A percentile compares a stretch with the other conserved stretches of the same genome.
These are phyloP conservation scores for California macrophylla DNA, from an alignment of 441 rosid species.

Conservation along the genomic window DNA sequence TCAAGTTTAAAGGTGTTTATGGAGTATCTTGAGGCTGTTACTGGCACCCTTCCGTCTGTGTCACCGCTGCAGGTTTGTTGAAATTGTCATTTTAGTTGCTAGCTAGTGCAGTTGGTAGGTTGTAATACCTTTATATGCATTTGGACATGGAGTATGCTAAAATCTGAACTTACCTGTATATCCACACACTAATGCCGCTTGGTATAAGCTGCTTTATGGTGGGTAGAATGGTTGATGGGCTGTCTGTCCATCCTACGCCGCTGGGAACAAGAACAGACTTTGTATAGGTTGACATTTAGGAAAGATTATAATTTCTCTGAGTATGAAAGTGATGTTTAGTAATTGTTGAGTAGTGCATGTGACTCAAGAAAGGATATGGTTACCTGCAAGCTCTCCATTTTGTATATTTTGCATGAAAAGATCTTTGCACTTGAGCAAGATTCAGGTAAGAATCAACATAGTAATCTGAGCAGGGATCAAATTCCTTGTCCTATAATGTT, in stretches of 20 bases:
- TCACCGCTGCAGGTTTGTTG: constrained; percentile 29
- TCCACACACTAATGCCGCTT: constrained; percentile 26
- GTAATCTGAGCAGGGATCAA: constrained; percentile 30
- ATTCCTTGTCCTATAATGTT: constrained; percentile 20
- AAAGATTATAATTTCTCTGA: not conserved
- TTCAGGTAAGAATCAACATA: constrained; percentile 30
- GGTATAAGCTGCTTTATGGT: constrained; percentile 25
- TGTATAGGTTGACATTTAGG: not conserved
- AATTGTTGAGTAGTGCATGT: not conserved
- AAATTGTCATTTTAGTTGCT: not conserved
- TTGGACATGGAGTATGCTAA: not conserved
- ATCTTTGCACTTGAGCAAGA: constrained; percentile 29
- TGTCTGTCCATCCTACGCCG: constrained; percentile 21
- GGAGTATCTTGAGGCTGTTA: constrained; percentile 27
- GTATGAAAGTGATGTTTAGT: not conserved
- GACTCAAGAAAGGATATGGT: not conserved
- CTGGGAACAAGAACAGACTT: not conserved
- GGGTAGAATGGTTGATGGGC: constrained; percentile 30
- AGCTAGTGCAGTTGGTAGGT: not conserved
- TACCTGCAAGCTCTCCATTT: constrained; percentile 32
- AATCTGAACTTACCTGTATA: constrained; percentile 24
- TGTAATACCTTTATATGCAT: not conserved
- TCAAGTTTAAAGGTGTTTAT: constrained; percentile 22
- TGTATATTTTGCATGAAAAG: constrained; percentile 31
- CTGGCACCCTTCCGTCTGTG: constrained; percentile 28